Percentiles rank a stretch among this genome's conserved stretches.
These are phyloP conservation scores for Melampsora americana DNA, from an alignment of 1,284 basidiomycete species.

Conservation along the genomic window DNA sequence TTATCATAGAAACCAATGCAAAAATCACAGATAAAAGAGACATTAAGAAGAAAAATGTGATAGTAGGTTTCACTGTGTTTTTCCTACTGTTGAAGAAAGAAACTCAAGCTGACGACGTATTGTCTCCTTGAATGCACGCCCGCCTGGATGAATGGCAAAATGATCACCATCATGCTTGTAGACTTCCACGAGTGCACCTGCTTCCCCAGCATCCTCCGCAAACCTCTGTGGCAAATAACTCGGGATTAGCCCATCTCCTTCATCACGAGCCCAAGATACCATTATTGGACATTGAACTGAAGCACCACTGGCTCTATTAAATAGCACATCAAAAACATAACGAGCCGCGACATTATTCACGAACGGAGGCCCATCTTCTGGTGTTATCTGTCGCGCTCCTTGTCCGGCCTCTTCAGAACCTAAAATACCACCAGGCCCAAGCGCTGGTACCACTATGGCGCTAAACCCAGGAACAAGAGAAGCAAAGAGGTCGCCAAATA, in stretches of 20 bases:
- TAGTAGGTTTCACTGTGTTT: too few relatives aligned
- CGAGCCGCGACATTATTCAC: slow-evolving; percentile 22
- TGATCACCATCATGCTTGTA: slow-evolving; percentile 24
- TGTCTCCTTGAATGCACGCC: slow-evolving; percentile 8
- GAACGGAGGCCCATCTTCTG: not conserved
- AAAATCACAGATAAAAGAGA: too few relatives aligned
- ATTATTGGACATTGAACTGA: slow-evolving; percentile 18
- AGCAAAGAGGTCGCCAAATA: slow-evolving; percentile 11
- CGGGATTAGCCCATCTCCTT: slow-evolving; percentile 15
- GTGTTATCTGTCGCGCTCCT: slow-evolving; percentile 14
- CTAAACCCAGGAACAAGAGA: slow-evolving; percentile 1
- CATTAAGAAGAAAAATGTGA: too few relatives aligned
- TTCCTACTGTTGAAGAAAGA: not conserved
- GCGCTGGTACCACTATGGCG: slow-evolving; percentile 3
- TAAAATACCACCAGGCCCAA: slow-evolving; percentile 16
- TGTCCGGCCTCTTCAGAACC: slow-evolving; percentile 11
- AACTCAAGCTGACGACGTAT: slow-evolving; percentile 15
- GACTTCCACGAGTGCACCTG: not conserved
- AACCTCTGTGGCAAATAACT: slow-evolving; percentile 17
- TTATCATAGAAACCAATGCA: too few relatives aligned
- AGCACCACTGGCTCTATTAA: slow-evolving; percentile 8
- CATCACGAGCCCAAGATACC: slow-evolving; percentile 16
- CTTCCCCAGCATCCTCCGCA: slow-evolving; percentile 18
- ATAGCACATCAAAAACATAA: slow-evolving; percentile 27
- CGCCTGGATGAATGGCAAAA: slow-evolving; percentile 18